Conservation (phyloP, 2,329 filamentous ascomycete genomes). For the Colletotrichum paranaense region DNA sequence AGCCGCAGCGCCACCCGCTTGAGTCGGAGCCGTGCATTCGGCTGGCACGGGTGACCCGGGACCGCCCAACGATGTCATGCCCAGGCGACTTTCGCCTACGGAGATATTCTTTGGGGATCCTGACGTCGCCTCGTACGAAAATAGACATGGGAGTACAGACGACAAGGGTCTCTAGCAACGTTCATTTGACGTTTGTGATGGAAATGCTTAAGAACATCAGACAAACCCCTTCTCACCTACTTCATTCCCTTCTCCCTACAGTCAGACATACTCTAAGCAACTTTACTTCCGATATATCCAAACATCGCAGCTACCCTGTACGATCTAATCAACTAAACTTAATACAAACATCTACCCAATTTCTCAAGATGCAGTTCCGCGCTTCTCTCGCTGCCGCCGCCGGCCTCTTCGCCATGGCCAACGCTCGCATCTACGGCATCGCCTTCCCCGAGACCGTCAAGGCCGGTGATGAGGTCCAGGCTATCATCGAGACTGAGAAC, state of each 20-base stretch:
- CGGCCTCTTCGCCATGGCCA: conserved; percentile 40
- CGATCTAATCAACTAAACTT: background rate
- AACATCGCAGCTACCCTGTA: background rate
- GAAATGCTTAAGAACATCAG: conserved; percentile 8
- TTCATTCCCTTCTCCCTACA: background rate
- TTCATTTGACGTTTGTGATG: conserved; percentile 4
- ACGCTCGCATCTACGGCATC: conserved; percentile 56
- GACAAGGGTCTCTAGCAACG: background rate
- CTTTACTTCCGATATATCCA: background rate
- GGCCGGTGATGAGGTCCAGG: conserved; percentile 46
- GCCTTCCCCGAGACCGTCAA: conserved; percentile 52
- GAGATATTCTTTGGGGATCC: background rate
- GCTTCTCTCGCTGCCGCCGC: conserved; percentile 39
- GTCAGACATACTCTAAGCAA: background rate
- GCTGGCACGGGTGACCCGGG: background rate
- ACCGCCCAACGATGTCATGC: conserved; percentile 15
- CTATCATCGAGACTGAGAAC: conserved; percentile 51
- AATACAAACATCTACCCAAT: background rate
- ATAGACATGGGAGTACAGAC: background rate
- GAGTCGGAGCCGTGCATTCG: background rate
- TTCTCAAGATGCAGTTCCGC: conserved; percentile 38
- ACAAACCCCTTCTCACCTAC: background rate
- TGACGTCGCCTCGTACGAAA: conserved; percentile 8
- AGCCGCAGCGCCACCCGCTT: conserved; percentile 7
- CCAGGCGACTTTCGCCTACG: background rate